These are phyloP conservation scores for Aspergillus nomiae DNA, from an alignment of 2,329 filamentous ascomycete species.

Conservation along the genomic window DNA sequence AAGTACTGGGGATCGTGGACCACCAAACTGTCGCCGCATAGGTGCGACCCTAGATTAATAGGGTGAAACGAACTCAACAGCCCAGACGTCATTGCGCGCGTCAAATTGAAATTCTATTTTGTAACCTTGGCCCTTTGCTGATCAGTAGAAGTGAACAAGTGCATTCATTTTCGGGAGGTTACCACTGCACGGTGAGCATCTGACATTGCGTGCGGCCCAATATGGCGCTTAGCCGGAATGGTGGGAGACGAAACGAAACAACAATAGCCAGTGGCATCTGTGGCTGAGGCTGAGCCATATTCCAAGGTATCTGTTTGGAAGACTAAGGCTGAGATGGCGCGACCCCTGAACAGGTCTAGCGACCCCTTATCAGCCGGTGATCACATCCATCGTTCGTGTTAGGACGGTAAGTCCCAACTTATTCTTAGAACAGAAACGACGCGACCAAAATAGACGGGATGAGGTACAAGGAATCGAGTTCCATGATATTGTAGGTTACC, in stretches of 20 bases:
- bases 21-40: too few species aligned
- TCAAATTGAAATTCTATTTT: not conserved
- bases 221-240: conserved; percentile 9
- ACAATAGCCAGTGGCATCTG: conserved; percentile 9
- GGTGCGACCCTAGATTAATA: not conserved
- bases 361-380: conserved; percentile 6
- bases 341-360: conserved; percentile 12
- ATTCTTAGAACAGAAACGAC: conserved; percentile 16
- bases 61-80: not conserved
- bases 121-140: not conserved
- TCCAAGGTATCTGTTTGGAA: not conserved
- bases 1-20: not conserved
- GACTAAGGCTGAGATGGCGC: conserved; percentile 18
- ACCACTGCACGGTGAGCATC: not conserved
- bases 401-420: conserved; percentile 4
- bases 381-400: conserved; percentile 8
- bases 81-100: not conserved
- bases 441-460: conserved; percentile 12
- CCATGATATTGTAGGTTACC: conserved; percentile 16
- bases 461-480: not conserved
- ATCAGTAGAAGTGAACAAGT: not conserved
- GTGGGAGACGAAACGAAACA: conserved; percentile 6
- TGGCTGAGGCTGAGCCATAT: conserved; percentile 20
- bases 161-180: not conserved
- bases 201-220: conserved; percentile 9